These are phyloP conservation scores for Panicum hallii DNA, from an alignment of 202 grass and related monocot species.

Conservation along the genomic window DNA sequence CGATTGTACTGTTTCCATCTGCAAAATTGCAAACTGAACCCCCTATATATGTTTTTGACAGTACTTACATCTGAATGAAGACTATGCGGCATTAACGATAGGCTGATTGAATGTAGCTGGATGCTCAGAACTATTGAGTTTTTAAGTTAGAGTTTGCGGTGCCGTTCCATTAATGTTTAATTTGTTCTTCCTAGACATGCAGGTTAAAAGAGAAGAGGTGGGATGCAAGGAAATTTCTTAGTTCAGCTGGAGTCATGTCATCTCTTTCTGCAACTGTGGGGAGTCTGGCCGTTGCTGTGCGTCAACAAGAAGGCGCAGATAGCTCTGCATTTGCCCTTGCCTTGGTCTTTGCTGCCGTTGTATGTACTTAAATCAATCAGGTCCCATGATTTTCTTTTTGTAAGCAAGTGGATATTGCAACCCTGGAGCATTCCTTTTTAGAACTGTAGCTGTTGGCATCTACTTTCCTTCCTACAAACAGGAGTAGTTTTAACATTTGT, in stretches of 20 bases:
- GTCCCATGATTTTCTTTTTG: conserved; percentile 47
- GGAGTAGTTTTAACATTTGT: conserved; percentile 20
- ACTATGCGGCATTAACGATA: background rate
- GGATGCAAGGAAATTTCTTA: conserved; percentile 91
- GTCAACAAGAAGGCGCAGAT: conserved; percentile 78
- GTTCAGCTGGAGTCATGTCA: conserved; percentile 86
- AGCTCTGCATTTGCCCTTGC: conserved; percentile 84
- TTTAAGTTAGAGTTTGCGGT: background rate
- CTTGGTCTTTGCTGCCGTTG: conserved; percentile 81
- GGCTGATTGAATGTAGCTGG: background rate
- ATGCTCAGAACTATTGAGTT: conserved; percentile 21
- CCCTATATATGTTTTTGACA: background rate
- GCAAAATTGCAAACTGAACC: background rate
- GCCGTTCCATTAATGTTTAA: conserved; percentile 46
- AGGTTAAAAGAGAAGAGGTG: conserved; percentile 99
- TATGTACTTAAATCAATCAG: conserved; percentile 52
- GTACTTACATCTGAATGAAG: background rate
- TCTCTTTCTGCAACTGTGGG: conserved; percentile 84
- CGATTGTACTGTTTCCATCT: background rate
- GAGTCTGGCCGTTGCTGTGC: conserved; percentile 73
- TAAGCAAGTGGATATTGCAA: conserved; percentile 15
- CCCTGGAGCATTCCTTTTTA: background rate
- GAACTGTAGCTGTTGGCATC: background rate
- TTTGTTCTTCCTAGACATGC: conserved; percentile 77
- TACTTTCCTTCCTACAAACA: conserved; percentile 19